Conservation (phyloP, 2,329 filamentous ascomycete species). For the Cordyceps javanica region DNA sequence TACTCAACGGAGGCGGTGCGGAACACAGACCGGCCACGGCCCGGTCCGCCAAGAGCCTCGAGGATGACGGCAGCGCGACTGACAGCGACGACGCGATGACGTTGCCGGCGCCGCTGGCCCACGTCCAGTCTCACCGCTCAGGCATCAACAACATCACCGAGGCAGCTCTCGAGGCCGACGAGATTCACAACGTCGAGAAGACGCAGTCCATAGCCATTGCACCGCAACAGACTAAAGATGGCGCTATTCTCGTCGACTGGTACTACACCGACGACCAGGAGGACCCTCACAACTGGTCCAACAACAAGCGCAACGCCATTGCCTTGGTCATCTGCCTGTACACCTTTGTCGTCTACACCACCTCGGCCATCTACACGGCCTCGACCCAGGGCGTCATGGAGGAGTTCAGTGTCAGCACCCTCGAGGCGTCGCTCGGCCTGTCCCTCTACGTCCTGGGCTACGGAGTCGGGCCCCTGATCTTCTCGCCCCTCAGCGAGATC, state of each 20-base stretch:
- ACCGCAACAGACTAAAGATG: conserved; percentile 42
- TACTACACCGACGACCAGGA: conserved; percentile 49
- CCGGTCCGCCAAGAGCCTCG: not conserved
- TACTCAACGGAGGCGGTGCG: conserved; percentile 26
- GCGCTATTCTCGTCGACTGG: conserved; percentile 47
- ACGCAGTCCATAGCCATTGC: conserved; percentile 43
- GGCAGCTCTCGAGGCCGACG: conserved; percentile 31
- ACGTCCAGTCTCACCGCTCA: not conserved
- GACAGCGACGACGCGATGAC: not conserved
- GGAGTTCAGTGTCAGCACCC: conserved; percentile 45
- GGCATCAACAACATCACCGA: conserved; percentile 23
- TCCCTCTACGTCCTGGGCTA: conserved; percentile 59
- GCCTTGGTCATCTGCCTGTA: conserved; percentile 45
- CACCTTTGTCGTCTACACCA: conserved; percentile 54
- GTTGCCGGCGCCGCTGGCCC: not conserved
- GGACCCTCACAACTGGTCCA: conserved; percentile 51
- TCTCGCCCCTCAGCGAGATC: conserved; percentile 61
- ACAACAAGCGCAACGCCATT: conserved; percentile 35
- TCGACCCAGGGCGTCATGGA: conserved; percentile 41
- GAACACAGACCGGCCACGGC: conserved; percentile 12
- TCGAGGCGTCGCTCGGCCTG: conserved; percentile 50
- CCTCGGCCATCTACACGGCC: conserved; percentile 42
- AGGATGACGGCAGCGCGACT: not conserved
- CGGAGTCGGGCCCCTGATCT: conserved; percentile 58
- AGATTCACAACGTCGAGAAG: conserved; percentile 32